Base-by-base conservation (phyloP, 306 rosid species). In the Vigna mungo region DNA sequence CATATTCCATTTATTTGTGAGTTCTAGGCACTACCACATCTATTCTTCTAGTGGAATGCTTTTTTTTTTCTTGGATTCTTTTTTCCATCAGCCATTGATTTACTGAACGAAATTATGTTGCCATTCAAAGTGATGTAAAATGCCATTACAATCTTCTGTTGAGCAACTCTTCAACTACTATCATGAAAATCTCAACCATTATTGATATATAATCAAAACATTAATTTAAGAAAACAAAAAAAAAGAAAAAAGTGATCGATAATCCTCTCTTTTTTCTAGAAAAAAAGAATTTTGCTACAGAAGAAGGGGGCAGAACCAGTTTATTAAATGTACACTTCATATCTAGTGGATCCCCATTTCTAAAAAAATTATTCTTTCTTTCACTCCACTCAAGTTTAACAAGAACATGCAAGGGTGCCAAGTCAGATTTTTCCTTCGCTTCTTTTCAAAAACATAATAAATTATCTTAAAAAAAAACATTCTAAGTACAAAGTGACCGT, bases 301-400 rank as follows among this genome's bases (percentile, higher is more conserved):
- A 59, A 59, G 39, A 6, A 25, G 17, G 65, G 14, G n/a, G 4
- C 0, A 9, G 65, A 59, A 25, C 39, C 11, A 5, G 39, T 27
- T 59, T 59, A 59, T 59, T 14, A 27, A 59, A 13, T 58, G n/a
- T 12, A 58, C 9, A 18, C 64, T 23, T 61, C 44, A 61, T 61
- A 3, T 60, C 20, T 36, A 34, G 13, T 34, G 68, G 25, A 36
- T 36, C 16, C 47, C 27, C 16, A 36, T 63, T 34, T 61, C 21
- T 36, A 63, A 17, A 36, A 43, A 12, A 44, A 44, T 36, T 63
- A 63, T 63, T 63, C 48, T 36, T 63, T 36, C 48, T 63, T 63
- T 15, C 48, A 30, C 44, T 7, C 21, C 23, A 34, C 46, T 34
- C 21, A 32, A 34, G 68, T 63, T 63, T 63, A 37, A 5, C 18